phyloP scores from a whole-genome alignment of 768 basidiomycete species.

The Lactarius tabidus region DNA sequence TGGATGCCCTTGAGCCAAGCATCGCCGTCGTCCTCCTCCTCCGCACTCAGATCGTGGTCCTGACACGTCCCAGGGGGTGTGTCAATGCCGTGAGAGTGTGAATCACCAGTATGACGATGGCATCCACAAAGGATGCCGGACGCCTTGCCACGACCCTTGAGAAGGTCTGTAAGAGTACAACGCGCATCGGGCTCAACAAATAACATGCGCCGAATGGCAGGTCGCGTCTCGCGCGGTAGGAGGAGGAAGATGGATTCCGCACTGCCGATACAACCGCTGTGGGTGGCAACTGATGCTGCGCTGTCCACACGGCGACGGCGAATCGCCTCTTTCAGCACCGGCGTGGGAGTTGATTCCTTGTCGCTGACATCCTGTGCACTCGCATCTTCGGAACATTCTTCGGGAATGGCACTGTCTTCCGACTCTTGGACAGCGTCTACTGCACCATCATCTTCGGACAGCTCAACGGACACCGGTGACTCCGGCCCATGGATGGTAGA shows the following conservation, averaged over 20 bases:
- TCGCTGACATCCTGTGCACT: background rate
- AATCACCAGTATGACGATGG: constrained; percentile 31
- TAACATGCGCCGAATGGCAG: constrained; percentile 90
- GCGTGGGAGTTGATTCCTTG: constrained; percentile 20
- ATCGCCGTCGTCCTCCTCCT: constrained; percentile 78
- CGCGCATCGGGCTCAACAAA: constrained; percentile 83
- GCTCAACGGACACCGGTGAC: background rate
- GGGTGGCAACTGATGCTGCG: constrained; percentile 51
- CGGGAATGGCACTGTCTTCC: constrained; percentile 20
- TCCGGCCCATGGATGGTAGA: constrained; percentile 22
- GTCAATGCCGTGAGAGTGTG: constrained; percentile 39
- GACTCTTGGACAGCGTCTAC: constrained; percentile 18
- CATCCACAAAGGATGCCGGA: constrained; percentile 81
- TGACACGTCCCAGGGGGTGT: constrained; percentile 45
- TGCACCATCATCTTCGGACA: constrained; percentile 9
- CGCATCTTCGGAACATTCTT: constrained; percentile 5
- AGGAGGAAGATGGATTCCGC: constrained; percentile 96
- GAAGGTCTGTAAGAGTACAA: constrained; percentile 88
- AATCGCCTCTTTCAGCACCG: background rate
- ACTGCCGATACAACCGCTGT: constrained; percentile 54
- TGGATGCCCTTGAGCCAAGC: constrained; percentile 78
- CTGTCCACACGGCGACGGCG: constrained; percentile 33
- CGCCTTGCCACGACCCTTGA: constrained; percentile 75
- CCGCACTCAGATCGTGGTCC: constrained; percentile 62
- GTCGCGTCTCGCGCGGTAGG: constrained; percentile 87